Evolutionary conservation across 1,284 basidiomycete genomes (phyloP), one percentile per base, ranked within the genome.

Genomic region (Tilletia caries): DNA sequence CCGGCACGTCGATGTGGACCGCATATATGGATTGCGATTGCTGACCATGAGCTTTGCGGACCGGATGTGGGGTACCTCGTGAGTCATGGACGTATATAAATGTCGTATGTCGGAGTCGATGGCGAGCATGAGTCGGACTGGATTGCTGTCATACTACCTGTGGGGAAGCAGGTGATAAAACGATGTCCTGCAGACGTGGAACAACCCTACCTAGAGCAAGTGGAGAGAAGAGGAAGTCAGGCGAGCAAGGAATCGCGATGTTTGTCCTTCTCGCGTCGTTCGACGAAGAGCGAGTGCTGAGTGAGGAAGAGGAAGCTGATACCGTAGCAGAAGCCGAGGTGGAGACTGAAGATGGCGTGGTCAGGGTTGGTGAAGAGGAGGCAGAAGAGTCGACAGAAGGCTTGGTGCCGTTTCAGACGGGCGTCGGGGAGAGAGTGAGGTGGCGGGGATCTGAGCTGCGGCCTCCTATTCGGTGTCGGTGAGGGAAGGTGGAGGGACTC

Each of bases 281-380:
- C 72, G 68, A 84, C 86, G 29, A 86, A 72, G 0, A 86, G 70
- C 2, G 85, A 85, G 12, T 85, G 76, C 67, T 79, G 74, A 6
- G 82, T 81, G 34, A 86, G 82, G 60, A 86, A 80, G 70, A 85
- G 85, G 20, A 86, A 78, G 67, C 78, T 72, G 72, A 84, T 77
- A 12, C 84, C 85, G 69, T 86, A 86, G 64, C 85, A 80, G 73
- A 85, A 86, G 0, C 85, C 84, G 67, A 86, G 85, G 74, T 86
- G 86, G 50, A 80, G 60, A 2, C 81, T 82, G 68, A 86, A 86
- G 41, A 84, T 76, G 65, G 84, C 79, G 27, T 83, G 83, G 70
- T 75, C 72, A 58, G 68, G 73, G 64, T 74, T 79, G 70, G 71
- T 80, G 72, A 77, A 81, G 32, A 71, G 77, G 65, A 74, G 68